Evolutionary conservation across 1,284 basidiomycete genomes (phyloP), one percentile per base, ranked within the genome.

Genomic region (Austroboletus rostrupii): DNA sequence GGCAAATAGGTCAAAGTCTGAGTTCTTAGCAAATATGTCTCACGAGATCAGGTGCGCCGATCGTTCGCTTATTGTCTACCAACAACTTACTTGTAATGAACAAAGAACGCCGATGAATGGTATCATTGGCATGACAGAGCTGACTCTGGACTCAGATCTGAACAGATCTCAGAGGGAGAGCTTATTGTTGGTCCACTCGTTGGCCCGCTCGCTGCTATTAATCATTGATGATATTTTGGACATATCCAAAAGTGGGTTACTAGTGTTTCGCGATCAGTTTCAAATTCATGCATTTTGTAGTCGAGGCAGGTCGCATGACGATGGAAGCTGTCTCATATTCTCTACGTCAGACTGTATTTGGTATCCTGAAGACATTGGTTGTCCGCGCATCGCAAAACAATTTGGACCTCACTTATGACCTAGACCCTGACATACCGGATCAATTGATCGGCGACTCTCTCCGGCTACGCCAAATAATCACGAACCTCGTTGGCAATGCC

Each of bases 261-360:
- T 41, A 28, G 32, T 12, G 11, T 47, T 33, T 44, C 26, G 39
- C 17, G 16, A 13, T 13, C 26, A 38, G 50, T 33, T 42, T 37
- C 20, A 29, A 3, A 50, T 50, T 43, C 31, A 62, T 16, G 28
- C 50, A n/a, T 47, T 47, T 51, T 17, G 28, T 58, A 96, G 92
- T 96, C 61, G 96, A 99, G 72, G 96, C 96, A 41, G 97, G 97
- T 53, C 87, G 97, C 19, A 99, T 99, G 97, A 98, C 94, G 4
- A 97, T 99, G 85, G 97, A 99, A 70, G 90, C 95, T 53, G 95
- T 98, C 33, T 91, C 95, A 0, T 99, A 96, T 73, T 98, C 95
- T 16, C 80, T 98, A 28, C 90, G 97, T 29, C 87, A 95, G 59
- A 97, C 94, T 11, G 92, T 98, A 46, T 99, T 98, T 66, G 92